Conservation (phyloP, 73 alveolate species). For the Uronychia binucleata region DNA sequence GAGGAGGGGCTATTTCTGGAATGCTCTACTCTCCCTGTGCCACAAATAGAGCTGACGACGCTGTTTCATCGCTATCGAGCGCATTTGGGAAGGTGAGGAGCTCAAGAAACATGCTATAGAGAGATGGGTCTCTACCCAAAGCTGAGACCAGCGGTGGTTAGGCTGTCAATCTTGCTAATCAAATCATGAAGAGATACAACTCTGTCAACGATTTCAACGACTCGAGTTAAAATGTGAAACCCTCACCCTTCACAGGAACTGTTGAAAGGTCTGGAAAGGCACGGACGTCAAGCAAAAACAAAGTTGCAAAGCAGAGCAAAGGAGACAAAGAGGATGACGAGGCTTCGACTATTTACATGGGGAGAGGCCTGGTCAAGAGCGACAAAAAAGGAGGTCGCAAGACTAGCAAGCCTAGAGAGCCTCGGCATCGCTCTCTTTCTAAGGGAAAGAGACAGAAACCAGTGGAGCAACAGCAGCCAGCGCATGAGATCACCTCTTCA, state of each 20-base stretch:
- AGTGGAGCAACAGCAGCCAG: not conserved
- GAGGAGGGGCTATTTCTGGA: too few species aligned
- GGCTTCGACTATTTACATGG: not conserved
- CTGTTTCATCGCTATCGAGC: not conserved
- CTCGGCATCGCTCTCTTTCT: not conserved
- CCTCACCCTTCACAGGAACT: not conserved
- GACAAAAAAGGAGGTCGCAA: not conserved
- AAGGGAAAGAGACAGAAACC: not conserved
- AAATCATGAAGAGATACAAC: not conserved
- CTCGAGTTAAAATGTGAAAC: not conserved
- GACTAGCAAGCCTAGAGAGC: not conserved
- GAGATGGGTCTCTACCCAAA: not conserved
- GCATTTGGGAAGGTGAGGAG: not conserved
- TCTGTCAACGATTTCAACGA: not conserved
- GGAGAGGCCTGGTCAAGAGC: not conserved
- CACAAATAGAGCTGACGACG: not conserved
- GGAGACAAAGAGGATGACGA: not conserved
- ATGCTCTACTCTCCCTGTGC: not conserved
- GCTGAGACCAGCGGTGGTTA: not conserved
- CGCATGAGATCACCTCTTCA: not conserved
- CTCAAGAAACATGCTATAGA: not conserved
- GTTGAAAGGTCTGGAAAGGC: not conserved
- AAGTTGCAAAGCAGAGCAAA: not conserved
- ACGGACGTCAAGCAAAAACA: not conserved
- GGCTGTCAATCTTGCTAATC: not conserved